These are phyloP conservation scores for Penicillium egyptiacum DNA, from an alignment of 495 filamentous ascomycete genomes.

Conservation along the genomic window DNA sequence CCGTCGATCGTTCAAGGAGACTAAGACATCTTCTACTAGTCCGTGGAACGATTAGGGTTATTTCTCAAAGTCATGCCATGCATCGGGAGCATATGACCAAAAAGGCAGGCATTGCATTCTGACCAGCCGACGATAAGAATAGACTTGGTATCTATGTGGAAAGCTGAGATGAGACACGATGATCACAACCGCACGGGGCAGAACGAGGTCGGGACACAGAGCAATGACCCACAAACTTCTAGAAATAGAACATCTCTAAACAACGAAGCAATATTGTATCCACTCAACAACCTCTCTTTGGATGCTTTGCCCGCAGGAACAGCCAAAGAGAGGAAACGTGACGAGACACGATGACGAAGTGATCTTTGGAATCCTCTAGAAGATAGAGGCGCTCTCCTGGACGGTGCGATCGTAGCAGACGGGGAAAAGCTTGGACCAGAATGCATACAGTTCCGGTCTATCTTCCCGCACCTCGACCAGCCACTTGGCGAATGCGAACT, in stretches of 20 bases:
- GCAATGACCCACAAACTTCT: constrained; percentile 3
- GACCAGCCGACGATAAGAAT: constrained; percentile 7
- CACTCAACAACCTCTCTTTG: not conserved
- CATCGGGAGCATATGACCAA: not conserved
- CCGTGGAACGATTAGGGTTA: constrained; percentile 3
- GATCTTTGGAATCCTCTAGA: constrained; percentile 6
- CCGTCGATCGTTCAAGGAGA: not conserved
- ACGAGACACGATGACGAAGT: not conserved
- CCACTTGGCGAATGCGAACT: constrained; percentile 38
- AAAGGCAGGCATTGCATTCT: not conserved
- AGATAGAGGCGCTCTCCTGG: constrained; percentile 29
- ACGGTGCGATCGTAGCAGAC: constrained; percentile 39
- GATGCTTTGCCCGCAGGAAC: not conserved
- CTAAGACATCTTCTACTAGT: not conserved
- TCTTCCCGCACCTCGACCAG: constrained; percentile 29
- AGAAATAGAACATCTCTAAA: not conserved
- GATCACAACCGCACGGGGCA: constrained; percentile 9
- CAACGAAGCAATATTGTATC: not conserved
- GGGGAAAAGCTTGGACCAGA: constrained; percentile 41
- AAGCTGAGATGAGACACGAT: constrained; percentile 14
- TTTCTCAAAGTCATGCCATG: not conserved
- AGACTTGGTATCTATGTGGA: constrained; percentile 7
- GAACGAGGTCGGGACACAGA: not conserved
- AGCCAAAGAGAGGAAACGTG: not conserved
- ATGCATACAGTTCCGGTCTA: constrained; percentile 27